Conservation (phyloP, 495 filamentous ascomycete genomes). For the Hypoxylon cercidicola region DNA sequence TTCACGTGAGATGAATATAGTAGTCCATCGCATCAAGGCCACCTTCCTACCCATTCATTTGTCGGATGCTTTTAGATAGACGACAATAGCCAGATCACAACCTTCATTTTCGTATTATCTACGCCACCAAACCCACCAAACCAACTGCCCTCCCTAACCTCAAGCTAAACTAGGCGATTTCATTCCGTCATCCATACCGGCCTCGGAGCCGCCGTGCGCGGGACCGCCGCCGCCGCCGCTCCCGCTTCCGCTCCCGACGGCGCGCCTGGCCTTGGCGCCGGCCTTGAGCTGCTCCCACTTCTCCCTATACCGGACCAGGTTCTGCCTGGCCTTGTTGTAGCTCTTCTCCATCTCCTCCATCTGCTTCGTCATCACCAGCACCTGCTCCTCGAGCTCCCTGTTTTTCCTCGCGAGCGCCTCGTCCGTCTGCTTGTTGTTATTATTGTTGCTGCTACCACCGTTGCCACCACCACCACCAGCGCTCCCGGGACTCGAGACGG, state of each 20-base stretch:
- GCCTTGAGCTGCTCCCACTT: constrained; percentile 88
- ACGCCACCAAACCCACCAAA: background rate
- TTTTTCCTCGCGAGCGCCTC: constrained; percentile 55
- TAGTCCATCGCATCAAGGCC: too few species aligned
- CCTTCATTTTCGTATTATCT: too few species aligned
- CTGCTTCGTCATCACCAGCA: constrained; percentile 61
- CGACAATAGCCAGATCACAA: too few species aligned
- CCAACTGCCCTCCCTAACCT: constrained; percentile 4
- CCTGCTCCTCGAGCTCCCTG: constrained; percentile 68
- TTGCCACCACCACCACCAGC: constrained; percentile 2
- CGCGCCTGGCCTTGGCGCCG: constrained; percentile 74
- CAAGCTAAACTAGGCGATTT: constrained; percentile 32
- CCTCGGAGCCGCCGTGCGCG: constrained; percentile 16
- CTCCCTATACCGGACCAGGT: constrained; percentile 75
- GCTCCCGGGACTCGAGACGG: constrained; percentile 48
- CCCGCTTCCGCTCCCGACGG: constrained; percentile 52
- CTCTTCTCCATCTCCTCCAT: constrained; percentile 68
- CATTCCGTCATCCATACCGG: constrained; percentile 26
- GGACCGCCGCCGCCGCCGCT: constrained; percentile 25
- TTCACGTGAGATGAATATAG: too few species aligned
- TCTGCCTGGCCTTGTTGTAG: constrained; percentile 74
- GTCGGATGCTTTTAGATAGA: too few species aligned
- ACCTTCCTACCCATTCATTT: too few species aligned
- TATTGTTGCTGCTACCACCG: too few species aligned
- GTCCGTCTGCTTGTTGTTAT: constrained; percentile 32